Conservation (phyloP, 2,329 filamentous ascomycete genomes). For the Trichoderma endophyticum region DNA sequence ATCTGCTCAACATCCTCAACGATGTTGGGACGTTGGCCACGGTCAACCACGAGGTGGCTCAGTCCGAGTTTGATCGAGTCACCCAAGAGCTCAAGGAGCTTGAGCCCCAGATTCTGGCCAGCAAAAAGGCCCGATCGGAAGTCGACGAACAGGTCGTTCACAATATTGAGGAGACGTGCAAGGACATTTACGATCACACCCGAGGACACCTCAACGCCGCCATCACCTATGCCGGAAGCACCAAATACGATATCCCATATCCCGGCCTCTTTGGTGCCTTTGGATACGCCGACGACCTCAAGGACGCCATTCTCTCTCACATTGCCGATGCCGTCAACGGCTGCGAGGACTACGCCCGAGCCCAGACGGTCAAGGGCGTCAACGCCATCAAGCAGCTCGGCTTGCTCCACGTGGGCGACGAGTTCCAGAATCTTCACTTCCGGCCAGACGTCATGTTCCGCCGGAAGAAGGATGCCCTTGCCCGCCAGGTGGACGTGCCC, state of each 20-base stretch:
- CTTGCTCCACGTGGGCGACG: conserved; percentile 80
- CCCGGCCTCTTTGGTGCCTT: conserved; percentile 82
- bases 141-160: conserved; percentile 78
- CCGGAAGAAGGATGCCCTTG: conserved; percentile 74
- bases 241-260: conserved; percentile 75
- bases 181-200: conserved; percentile 81
- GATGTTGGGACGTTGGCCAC: conserved; percentile 79
- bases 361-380: conserved; percentile 74
- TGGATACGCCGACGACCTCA: conserved; percentile 89
- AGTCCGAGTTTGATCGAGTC: conserved; percentile 80
- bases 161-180: conserved; percentile 80
- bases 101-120: conserved; percentile 80
- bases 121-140: conserved; percentile 73
- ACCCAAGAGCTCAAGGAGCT: conserved; percentile 75
- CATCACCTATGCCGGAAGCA: conserved; percentile 73
- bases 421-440: conserved; percentile 84
- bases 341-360: conserved; percentile 84
- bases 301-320: conserved; percentile 84
- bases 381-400: conserved; percentile 86
- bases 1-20: conserved; percentile 86
- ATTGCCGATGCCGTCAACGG: conserved; percentile 73
- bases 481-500: conserved; percentile 80
- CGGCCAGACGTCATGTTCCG: conserved; percentile 92
- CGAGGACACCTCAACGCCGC: conserved; percentile 70
- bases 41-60: conserved; percentile 84